Percentiles rank a stretch among this genome's conserved stretches.
Conservation (phyloP, 2,329 filamentous ascomycete genomes). For the Pyrenophora seminiperda region DNA sequence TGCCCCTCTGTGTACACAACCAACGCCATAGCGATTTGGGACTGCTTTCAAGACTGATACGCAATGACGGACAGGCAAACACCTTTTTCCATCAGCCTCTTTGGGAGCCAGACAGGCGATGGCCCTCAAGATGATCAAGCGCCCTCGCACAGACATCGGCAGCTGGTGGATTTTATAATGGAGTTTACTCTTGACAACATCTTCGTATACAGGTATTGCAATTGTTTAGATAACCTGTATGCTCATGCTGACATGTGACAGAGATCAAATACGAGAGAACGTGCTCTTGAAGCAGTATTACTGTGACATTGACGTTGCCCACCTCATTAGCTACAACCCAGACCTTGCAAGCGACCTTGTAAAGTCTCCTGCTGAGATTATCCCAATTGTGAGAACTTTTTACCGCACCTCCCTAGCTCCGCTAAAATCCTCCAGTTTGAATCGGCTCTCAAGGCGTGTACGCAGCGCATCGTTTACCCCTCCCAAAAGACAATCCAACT, state of each 20-base stretch:
- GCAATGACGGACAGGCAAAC: constrained; percentile 72
- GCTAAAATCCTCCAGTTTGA: constrained; percentile 71
- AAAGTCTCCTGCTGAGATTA: constrained; percentile 88
- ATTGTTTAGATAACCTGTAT: not conserved
- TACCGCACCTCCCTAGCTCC: not conserved
- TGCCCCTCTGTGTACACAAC: constrained; percentile 21
- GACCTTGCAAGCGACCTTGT: constrained; percentile 88
- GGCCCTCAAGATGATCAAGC: constrained; percentile 39
- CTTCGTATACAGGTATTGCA: constrained; percentile 79
- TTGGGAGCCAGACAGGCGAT: constrained; percentile 54
- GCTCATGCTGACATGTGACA: constrained; percentile 52
- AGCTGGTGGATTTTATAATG: constrained; percentile 88
- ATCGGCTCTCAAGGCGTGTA: constrained; percentile 84
- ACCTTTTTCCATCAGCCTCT: constrained; percentile 83
- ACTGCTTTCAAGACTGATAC: constrained; percentile 13
- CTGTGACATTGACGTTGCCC: constrained; percentile 94
- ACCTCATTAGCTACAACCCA: constrained; percentile 95
- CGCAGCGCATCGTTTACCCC: constrained; percentile 90
- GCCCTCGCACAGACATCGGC: constrained; percentile 65
- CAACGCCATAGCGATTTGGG: constrained; percentile 20
- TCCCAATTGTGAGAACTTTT: constrained; percentile 73
- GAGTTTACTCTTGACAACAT: constrained; percentile 92
- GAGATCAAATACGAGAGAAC: constrained; percentile 95
- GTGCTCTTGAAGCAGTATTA: constrained; percentile 92
- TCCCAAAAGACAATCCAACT: constrained; percentile 69